phyloP scores from a whole-genome alignment of 2,329 filamentous ascomycete species.

The Scolecobasidium constrictum region DNA sequence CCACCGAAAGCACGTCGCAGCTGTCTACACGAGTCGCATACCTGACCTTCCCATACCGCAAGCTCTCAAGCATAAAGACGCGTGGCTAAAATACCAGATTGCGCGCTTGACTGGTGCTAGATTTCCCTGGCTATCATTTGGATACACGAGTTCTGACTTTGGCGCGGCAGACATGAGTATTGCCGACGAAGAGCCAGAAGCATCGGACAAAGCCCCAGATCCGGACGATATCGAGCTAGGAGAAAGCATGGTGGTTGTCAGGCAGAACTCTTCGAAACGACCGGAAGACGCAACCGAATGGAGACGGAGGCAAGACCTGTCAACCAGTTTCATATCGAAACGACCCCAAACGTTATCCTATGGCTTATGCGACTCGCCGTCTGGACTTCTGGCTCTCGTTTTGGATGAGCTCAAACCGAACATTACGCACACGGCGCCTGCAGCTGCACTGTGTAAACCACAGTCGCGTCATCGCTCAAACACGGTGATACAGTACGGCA shows the following conservation, averaged over 20 bases:
- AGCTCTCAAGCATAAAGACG: constrained; percentile 23
- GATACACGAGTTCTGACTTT: constrained; percentile 45
- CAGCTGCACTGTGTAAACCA: not conserved
- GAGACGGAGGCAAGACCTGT: not conserved
- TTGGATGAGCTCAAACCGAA: constrained; percentile 20
- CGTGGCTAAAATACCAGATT: constrained; percentile 46
- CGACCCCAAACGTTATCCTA: constrained; percentile 25
- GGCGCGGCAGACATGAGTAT: not conserved
- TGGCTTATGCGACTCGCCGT: constrained; percentile 27
- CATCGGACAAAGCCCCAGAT: not conserved
- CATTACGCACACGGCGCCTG: constrained; percentile 2
- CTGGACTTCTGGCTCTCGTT: constrained; percentile 22
- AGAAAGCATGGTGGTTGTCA: not conserved
- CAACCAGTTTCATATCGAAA: not conserved
- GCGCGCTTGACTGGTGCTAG: constrained; percentile 30
- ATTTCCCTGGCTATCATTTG: constrained; percentile 39
- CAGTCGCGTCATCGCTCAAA: not conserved
- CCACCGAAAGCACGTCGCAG: constrained; percentile 42
- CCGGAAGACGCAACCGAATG: not conserved
- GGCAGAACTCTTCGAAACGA: not conserved
- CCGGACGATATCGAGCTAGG: not conserved
- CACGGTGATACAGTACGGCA: not conserved
- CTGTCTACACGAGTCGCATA: constrained; percentile 46
- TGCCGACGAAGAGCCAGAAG: constrained; percentile 1
- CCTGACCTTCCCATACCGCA: not conserved